A percentile compares a stretch with the other conserved stretches of the same genome.
Evolutionary conservation across 495 filamentous ascomycete genomes (phyloP).

Genomic region (Lasiosphaeria hispida): DNA sequence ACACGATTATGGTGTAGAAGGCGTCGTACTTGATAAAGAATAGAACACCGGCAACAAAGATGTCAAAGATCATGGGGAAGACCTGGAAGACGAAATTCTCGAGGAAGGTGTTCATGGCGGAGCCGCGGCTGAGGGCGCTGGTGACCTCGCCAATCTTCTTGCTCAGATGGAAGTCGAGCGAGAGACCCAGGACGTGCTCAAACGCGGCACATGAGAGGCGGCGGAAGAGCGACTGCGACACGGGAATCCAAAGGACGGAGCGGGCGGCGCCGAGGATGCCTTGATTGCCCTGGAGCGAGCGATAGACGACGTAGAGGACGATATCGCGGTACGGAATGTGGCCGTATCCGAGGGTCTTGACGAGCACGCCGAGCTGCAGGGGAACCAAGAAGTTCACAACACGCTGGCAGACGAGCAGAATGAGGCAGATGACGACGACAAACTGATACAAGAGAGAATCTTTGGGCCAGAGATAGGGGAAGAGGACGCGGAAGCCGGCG

Average conservation of each 20-base stretch:
- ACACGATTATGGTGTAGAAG: constrained; percentile 86
- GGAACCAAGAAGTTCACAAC: constrained; percentile 76
- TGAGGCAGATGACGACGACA: constrained; percentile 69
- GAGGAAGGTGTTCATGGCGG: constrained; percentile 88
- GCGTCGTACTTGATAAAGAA: constrained; percentile 76
- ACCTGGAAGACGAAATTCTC: constrained; percentile 91
- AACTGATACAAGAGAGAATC: constrained; percentile 68
- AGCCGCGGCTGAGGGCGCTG: constrained; percentile 86
- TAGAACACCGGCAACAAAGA: constrained; percentile 77
- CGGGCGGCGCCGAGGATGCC: constrained; percentile 77
- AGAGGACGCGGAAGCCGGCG: constrained; percentile 76
- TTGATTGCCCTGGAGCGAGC: constrained; percentile 78
- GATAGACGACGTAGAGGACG: constrained; percentile 71
- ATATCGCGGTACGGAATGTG: constrained; percentile 51
- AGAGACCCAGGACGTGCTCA: constrained; percentile 89
- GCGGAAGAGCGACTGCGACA: constrained; percentile 90
- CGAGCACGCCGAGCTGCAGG: constrained; percentile 69
- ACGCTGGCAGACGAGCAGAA: constrained; percentile 68
- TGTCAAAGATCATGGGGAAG: constrained; percentile 86
- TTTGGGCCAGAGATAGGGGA: constrained; percentile 86
- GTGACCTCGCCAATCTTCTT: constrained; percentile 93
- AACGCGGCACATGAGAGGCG: constrained; percentile 88
- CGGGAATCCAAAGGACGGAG: constrained; percentile 83
- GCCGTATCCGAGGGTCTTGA: constrained; percentile 55
- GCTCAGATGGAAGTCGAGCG: constrained; percentile 89